Percentiles rank a stretch among this genome's conserved stretches.
phyloP scores from a whole-genome alignment of 2,329 filamentous ascomycete genomes.

The Ramichloridium luteum region DNA sequence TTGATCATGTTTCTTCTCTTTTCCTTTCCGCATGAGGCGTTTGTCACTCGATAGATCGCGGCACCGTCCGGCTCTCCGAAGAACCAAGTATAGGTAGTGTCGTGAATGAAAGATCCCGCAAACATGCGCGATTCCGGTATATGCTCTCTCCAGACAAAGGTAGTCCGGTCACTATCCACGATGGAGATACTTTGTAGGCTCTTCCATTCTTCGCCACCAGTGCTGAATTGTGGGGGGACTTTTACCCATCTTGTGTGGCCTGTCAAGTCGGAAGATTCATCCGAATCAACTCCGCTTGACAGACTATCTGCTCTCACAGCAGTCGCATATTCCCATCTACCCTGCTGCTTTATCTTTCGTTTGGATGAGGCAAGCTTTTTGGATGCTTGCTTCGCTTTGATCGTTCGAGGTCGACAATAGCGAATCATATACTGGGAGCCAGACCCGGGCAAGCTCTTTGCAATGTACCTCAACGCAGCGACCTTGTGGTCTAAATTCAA shows the following conservation, averaged over 20 bases:
- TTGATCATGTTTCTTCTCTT: background rate
- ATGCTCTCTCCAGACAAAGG: background rate
- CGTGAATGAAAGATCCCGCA: background rate
- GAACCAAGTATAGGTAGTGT: background rate
- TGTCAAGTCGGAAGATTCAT: background rate
- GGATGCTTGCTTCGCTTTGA: background rate
- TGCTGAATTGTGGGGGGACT: background rate
- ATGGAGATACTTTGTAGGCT: background rate
- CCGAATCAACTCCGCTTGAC: too few species aligned
- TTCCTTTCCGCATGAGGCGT: background rate
- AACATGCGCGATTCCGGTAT: too few species aligned
- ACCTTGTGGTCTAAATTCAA: background rate
- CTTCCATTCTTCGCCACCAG: background rate
- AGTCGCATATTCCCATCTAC: too few species aligned
- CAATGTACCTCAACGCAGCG: conserved; percentile 1
- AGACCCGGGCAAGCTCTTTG: background rate
- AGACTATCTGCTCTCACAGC: too few species aligned
- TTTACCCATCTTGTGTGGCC: background rate
- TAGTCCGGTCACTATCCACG: background rate
- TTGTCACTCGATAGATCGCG: background rate
- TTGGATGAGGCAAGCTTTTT: too few species aligned
- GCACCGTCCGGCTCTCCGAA: background rate
- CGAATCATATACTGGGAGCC: background rate
- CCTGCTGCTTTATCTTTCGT: too few species aligned
- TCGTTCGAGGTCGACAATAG: background rate